These are phyloP conservation scores for Imleria badia DNA, from an alignment of 768 basidiomycete genomes.

Conservation along the genomic window DNA sequence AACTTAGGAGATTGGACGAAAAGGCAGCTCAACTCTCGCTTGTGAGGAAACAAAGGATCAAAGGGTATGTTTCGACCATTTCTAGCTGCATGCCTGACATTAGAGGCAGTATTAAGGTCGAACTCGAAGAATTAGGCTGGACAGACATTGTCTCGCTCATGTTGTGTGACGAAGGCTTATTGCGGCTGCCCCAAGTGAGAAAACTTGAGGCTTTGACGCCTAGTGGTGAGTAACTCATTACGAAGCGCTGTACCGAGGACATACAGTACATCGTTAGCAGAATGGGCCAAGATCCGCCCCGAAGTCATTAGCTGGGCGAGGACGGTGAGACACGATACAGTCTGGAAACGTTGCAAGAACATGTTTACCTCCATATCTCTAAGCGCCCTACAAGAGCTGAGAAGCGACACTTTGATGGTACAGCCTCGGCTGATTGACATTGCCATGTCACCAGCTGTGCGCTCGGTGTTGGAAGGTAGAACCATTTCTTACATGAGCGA, in stretches of 20 bases:
- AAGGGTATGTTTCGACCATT: conserved; percentile 1
- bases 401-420: not conserved
- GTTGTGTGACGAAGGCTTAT: not conserved
- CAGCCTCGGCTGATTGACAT: conserved; percentile 5
- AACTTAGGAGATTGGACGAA: not conserved
- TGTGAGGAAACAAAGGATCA: conserved; percentile 1
- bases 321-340: not conserved
- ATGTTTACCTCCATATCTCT: too few relatives aligned
- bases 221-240: conserved; percentile 3
- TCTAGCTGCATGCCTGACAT: not conserved
- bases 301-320: not conserved
- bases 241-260: not conserved
- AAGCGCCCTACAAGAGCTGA: not conserved
- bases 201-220: conserved; percentile 4
- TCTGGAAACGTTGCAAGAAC: not conserved
- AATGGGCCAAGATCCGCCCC: conserved; percentile 10
- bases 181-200: conserved; percentile 2
- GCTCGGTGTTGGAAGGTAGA: not conserved
- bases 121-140: not conserved
- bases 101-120: not conserved
- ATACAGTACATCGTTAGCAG: not conserved
- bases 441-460: not conserved
- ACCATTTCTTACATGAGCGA: not conserved
- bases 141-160: too few relatives aligned
- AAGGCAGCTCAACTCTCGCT: not conserved